Evolutionary conservation across 1,139 yeast species (phyloP).

Genomic region (Geotrichum restrictum): DNA sequence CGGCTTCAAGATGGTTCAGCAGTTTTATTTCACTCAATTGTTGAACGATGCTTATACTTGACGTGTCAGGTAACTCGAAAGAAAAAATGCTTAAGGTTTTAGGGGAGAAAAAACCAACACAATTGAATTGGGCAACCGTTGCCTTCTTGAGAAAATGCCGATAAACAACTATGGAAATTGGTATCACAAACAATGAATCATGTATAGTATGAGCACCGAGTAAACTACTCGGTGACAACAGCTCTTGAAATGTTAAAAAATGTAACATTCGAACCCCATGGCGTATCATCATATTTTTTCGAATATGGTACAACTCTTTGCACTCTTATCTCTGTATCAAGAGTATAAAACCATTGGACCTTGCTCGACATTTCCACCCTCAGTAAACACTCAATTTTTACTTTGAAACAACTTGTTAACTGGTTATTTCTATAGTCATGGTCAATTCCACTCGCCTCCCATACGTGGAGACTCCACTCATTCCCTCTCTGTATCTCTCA

Average conservation of each 20-base stretch:
- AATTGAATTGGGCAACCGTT: too few species aligned
- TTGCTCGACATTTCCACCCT: background rate
- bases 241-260: constrained; percentile 5
- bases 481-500: constrained; percentile 34
- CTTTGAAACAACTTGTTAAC: too few species aligned
- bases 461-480: constrained; percentile 36
- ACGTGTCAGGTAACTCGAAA: too few species aligned
- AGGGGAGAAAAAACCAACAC: too few species aligned
- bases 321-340: too few species aligned
- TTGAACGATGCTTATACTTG: too few species aligned
- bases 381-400: background rate
- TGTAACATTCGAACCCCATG: background rate
- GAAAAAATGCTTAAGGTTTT: too few species aligned
- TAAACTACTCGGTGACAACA: constrained; percentile 8
- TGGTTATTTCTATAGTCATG: background rate
- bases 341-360: background rate
- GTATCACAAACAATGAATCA: constrained; percentile 1
- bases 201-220: constrained; percentile 1
- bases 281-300: constrained; percentile 1
- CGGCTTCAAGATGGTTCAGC: too few species aligned
- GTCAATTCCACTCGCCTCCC: constrained; percentile 24
- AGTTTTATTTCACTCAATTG: too few species aligned
- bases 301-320: background rate
- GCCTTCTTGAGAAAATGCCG: too few species aligned
- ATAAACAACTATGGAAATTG: background rate